Evolutionary conservation across 345 rosid genomes (phyloP), one percentile per base, ranked within the genome.

Genomic region (Rhodomyrtus tomentosa): DNA sequence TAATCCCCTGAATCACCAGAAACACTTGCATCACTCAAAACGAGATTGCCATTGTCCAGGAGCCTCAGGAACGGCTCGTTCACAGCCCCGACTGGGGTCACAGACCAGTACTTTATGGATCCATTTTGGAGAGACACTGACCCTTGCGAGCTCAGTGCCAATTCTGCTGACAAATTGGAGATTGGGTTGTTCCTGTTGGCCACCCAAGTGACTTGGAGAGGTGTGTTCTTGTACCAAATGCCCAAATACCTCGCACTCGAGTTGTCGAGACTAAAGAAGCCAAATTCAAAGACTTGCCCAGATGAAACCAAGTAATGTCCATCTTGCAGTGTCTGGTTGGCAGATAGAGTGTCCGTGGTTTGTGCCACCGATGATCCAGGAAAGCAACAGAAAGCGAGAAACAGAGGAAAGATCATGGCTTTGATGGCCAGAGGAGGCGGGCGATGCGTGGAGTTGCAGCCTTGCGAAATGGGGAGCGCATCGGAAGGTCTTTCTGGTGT

Each of bases 21-120:
- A 36, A 10, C 45, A 42, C 54, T 72, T 50, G 55, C 83, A 1
- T 68, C 85, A 21, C 49, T 68, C 83, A 88, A 76, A 36, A 90
- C 90, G 40, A 88, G 84, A 38, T 90, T 88, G 42, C 90, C 92
- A 73, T 79, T 42, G 80, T 87, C 90, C 49, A 90, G 74, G 18
- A 88, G 85, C 87, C 84, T 81, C 82, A 87, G 83, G 15, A 76
- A 81, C 36, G 88, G 73, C 20, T 48, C 25, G 36, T 42, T 4
- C 48, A 21, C 52, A 16, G 81, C 58, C 29, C 81, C 81, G 8
- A 22, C 83, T 22, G 68, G 25, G 56, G 2, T 53, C 55, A 81
- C 82, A 10, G 86, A 87, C 88, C 88, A 87, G 73, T 80, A 49
- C 52, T 13, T 55, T 5, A 5, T 29, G 12, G 56, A 55, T 50